phyloP scores from a whole-genome alignment of 352 stramenopile species.

The Halophytophthora batemanensis region DNA sequence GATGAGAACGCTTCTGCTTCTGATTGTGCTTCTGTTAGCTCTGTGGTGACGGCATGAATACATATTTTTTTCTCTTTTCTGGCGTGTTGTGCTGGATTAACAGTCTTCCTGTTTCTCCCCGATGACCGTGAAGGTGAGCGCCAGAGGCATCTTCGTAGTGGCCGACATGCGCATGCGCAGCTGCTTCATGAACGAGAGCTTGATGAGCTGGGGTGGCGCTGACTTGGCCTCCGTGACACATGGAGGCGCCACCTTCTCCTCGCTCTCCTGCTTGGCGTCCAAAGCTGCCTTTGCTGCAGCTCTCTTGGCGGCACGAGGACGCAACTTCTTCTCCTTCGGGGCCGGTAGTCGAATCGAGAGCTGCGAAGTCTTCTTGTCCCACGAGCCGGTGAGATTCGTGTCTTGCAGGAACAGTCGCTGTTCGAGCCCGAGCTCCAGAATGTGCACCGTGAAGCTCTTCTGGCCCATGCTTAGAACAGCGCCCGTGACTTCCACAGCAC shows the following conservation, averaged over 20 bases:
- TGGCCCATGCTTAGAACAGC: conserved; percentile 70
- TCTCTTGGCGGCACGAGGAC: conserved; percentile 4
- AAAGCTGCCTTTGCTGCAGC: conserved; percentile 10
- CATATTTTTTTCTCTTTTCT: no score
- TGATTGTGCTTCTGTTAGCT: no score
- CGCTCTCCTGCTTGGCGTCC: conserved; percentile 6
- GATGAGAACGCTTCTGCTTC: no score
- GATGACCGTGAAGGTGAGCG: conserved; percentile 50
- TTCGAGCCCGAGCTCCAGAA: conserved; percentile 72
- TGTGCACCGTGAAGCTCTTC: conserved; percentile 78
- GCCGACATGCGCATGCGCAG: conserved; percentile 59
- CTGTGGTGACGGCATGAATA: no score
- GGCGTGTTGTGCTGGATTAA: no score
- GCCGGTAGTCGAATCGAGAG: conserved; percentile 39
- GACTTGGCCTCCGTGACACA: conserved; percentile 4
- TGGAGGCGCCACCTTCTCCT: conserved; percentile 1
- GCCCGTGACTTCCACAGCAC: conserved; percentile 56
- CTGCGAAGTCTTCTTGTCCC: conserved; percentile 46
- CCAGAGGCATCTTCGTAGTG: conserved; percentile 63
- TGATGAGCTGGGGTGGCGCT: conserved; percentile 19
- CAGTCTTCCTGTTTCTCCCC: conserved; percentile 22
- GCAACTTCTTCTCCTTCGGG: conserved; percentile 4
- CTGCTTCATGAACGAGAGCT: conserved; percentile 62
- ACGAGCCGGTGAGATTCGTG: conserved; percentile 35
- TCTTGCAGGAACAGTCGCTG: conserved; percentile 58